Evolutionary conservation across 495 filamentous ascomycete genomes (phyloP), one percentile per base, ranked within the genome.

Genomic region (Niebla homalea): DNA sequence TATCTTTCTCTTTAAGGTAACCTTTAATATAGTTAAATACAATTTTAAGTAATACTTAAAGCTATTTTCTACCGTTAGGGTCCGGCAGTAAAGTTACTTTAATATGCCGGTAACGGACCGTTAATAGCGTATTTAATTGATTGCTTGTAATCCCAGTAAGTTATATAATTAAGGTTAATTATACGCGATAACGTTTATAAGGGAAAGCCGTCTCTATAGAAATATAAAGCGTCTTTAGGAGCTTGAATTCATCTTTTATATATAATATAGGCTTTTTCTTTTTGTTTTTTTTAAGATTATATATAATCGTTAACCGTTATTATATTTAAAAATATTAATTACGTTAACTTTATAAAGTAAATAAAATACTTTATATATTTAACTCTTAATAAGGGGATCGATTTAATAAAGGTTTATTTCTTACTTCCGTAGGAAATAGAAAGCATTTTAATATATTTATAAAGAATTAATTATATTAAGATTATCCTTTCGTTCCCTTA

Each of bases 1-100:
- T 23, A 21, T 53, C 36, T 43, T 53, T 48, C 25, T 53, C 18
- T 19, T 14, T 25, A 3, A 53, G 37, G 20, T 53, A 53, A 37
- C 45, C 38, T 37, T 53, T 53, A n/a, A 37, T 53, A 36, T 53
- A 25, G 4, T 48, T 21, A 12, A 36, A 48, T 15, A 37, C 20
- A 40, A 53, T 53, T 14, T 48, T 5, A 1, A 53, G 18, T 16
- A 53, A 20, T 18, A 48, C 20, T 48, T 11, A 14, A 19, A 37
- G 37, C 20, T 35, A 15, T 22, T 53, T 23, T 43, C 44, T 40
- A 5, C 51, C 21, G 1, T 23, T 4, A 26, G 37, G 44, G 22
- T 43, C 43, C 15, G 16, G 16, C 1, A 53, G 11, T 20, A 53
- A 43, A 11, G 25, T 48, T 15, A 53, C 44, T 29, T 53, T 53